phyloP scores from a whole-genome alignment of 495 filamentous ascomycete species.

The Aspergillus sclerotioniger region DNA sequence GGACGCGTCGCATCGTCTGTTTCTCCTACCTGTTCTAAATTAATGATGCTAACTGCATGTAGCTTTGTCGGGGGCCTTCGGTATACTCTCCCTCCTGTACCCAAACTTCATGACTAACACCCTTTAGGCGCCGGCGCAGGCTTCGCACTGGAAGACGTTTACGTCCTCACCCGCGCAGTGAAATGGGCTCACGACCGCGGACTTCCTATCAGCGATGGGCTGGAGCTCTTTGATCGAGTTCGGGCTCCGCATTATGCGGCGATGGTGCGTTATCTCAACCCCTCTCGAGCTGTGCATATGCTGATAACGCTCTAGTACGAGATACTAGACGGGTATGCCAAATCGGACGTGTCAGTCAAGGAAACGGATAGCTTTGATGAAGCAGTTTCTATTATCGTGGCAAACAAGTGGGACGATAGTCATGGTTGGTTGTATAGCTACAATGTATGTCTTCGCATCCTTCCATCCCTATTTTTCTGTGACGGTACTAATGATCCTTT shows the following conservation, averaged over 20 bases:
- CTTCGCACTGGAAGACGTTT: constrained; percentile 60
- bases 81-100: background rate
- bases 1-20: constrained; percentile 30
- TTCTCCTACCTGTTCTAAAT: no score
- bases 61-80: constrained; percentile 28
- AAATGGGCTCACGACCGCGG: constrained; percentile 18
- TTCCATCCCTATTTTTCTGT: no score
- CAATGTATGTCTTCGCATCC: constrained; percentile 12
- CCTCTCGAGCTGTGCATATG: background rate
- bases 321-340: constrained; percentile 18
- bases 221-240: constrained; percentile 24
- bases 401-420: constrained; percentile 10
- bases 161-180: constrained; percentile 41
- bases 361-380: constrained; percentile 14
- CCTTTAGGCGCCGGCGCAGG: constrained; percentile 54
- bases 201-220: constrained; percentile 4
- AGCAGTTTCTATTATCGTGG: background rate
- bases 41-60: background rate
- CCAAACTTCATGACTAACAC: background rate
- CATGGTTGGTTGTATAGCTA: constrained; percentile 20
- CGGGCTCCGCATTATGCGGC: constrained; percentile 25
- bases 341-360: constrained; percentile 4
- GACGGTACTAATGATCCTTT: background rate
- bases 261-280: constrained; percentile 9
- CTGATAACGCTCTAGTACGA: constrained; percentile 12